Percentiles rank a stretch among this genome's conserved stretches.
These are phyloP conservation scores for Verbena officinalis DNA, from an alignment of 257 asterid genomes.

Conservation along the genomic window DNA sequence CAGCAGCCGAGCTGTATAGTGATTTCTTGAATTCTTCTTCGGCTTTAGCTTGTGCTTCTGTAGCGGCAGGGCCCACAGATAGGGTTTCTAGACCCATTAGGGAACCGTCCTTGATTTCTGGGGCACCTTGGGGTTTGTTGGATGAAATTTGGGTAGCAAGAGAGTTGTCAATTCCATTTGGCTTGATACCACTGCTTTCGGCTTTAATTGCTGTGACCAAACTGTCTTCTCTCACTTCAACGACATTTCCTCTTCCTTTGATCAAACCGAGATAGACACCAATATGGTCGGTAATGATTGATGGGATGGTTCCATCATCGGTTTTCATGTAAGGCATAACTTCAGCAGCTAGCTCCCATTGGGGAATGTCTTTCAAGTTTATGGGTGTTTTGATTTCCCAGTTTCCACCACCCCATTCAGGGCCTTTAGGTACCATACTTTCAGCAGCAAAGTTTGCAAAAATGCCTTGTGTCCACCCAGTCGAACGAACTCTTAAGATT, in stretches of 20 bases:
- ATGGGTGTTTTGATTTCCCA: slow-evolving; percentile 97
- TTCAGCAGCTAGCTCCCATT: slow-evolving; percentile 99
- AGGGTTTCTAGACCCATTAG: slow-evolving; percentile 84
- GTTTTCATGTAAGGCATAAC: slow-evolving; percentile 99
- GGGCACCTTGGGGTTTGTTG: slow-evolving; percentile 47
- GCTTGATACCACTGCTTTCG: slow-evolving; percentile 51
- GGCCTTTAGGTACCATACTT: slow-evolving; percentile 99
- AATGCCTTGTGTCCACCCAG: slow-evolving; percentile 99
- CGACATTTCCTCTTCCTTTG: slow-evolving; percentile 94
- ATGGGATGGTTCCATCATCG: slow-evolving; percentile 95
- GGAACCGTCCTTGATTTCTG: slow-evolving; percentile 52
- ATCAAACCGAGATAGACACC: slow-evolving; percentile 96
- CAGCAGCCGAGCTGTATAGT: slow-evolving; percentile 71
- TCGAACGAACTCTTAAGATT: slow-evolving; percentile 92
- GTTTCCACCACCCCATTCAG: slow-evolving; percentile 99
- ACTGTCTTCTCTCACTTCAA: slow-evolving; percentile 94
- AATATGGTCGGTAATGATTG: slow-evolving; percentile 91
- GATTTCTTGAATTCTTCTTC: slow-evolving; percentile 96
- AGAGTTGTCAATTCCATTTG: slow-evolving; percentile 55
- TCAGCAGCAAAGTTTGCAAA: slow-evolving; percentile 99
- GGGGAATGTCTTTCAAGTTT: slow-evolving; percentile 94
- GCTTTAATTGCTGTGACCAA: slow-evolving; percentile 77
- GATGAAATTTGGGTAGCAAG: slow-evolving; percentile 43
- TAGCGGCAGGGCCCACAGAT: slow-evolving; percentile 53
- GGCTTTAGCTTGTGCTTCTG: slow-evolving; percentile 95